Conservation (phyloP, 352 stramenopile species). For the Phytophthora aleatoria region DNA sequence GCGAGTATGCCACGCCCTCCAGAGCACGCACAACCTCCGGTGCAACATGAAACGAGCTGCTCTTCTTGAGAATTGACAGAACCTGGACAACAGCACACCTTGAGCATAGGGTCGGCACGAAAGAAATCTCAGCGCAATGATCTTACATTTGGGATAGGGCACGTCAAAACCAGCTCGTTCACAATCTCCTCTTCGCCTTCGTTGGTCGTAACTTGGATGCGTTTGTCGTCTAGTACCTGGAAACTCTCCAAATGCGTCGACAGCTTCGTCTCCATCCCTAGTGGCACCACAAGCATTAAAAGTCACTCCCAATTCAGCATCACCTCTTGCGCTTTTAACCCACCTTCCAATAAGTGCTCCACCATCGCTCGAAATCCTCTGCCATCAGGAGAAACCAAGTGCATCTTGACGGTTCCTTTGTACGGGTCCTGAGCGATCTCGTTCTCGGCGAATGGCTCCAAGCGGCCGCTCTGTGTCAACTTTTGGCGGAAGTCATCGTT, state of each 20-base stretch:
- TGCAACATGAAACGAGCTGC: slow-evolving; percentile 36
- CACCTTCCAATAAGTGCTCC: slow-evolving; percentile 55
- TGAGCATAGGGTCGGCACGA: slow-evolving; percentile 1
- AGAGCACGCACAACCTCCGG: slow-evolving; percentile 41
- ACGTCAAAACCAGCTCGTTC: slow-evolving; percentile 71
- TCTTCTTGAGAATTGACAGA: slow-evolving; percentile 61
- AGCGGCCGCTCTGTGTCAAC: slow-evolving; percentile 37
- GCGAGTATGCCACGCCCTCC: slow-evolving; percentile 62
- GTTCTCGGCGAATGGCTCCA: slow-evolving; percentile 51
- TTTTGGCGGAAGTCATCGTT: slow-evolving; percentile 60
- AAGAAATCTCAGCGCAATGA: slow-evolving; percentile 8
- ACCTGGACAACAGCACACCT: slow-evolving; percentile 30
- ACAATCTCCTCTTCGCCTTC: slow-evolving; percentile 59
- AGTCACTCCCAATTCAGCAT: background rate
- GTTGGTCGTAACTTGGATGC: slow-evolving; percentile 48
- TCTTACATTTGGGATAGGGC: slow-evolving; percentile 59
- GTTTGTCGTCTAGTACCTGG: slow-evolving; percentile 52
- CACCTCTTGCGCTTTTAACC: background rate
- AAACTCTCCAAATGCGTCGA: slow-evolving; percentile 57
- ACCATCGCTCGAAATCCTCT: slow-evolving; percentile 66
- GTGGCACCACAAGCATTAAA: background rate
- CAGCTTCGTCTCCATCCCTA: slow-evolving; percentile 47
- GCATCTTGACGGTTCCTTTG: slow-evolving; percentile 33
- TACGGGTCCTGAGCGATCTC: slow-evolving; percentile 57
- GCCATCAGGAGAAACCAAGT: slow-evolving; percentile 44